Evolutionary conservation across 2,329 filamentous ascomycete genomes (phyloP), one percentile per base, ranked within the genome.

Genomic region (Nothophaeocryptopus gaeumannii): DNA sequence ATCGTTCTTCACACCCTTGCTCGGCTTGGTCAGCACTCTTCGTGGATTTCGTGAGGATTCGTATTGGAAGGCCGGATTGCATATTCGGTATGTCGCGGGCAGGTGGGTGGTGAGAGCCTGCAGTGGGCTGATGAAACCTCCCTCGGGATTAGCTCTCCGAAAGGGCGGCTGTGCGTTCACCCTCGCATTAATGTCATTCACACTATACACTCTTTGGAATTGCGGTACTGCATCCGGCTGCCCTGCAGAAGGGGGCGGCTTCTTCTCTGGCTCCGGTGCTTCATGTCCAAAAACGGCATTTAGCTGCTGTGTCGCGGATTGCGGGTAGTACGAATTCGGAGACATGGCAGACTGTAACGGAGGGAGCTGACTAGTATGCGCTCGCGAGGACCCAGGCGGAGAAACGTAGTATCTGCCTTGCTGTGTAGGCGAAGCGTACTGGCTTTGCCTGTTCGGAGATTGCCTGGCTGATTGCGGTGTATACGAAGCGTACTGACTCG

Each of bases 1-100:
- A 74, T 99, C 93, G 66, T 99, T 99, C 79, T 99, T 99, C 55
- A 88, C 83, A 11, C 93, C 93, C 74, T 99, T 99, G 80, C 93
- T 97, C 7, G 93, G 93, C 72, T 99, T 99, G 12, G 93, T 99
- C 59, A 99, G 79, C 42, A 99, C 93, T 69, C 93, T 83, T 55
- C 93, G 87, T 34, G 93, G 93, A 67, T 99, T 99, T 59, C 93
- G 83, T 46, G 93, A 96, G 12, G 93, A 96, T 69, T 99, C 93
- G 73, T 99, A 99, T 75, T 99, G 96, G 79, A 99, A 99, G 63
- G 82, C 85, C 2, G 91, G 91, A 68, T 99, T 99, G 77, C 93
- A 99, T 70, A 99, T 97, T 63, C 93, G 87, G 74, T 99, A 99
- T 2, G 93, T 97, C 5, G 91, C 86, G 12, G 93, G 92, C 14